Base-by-base conservation (phyloP, 2,329 filamentous ascomycete species). In the Aspergillus floridensis region DNA sequence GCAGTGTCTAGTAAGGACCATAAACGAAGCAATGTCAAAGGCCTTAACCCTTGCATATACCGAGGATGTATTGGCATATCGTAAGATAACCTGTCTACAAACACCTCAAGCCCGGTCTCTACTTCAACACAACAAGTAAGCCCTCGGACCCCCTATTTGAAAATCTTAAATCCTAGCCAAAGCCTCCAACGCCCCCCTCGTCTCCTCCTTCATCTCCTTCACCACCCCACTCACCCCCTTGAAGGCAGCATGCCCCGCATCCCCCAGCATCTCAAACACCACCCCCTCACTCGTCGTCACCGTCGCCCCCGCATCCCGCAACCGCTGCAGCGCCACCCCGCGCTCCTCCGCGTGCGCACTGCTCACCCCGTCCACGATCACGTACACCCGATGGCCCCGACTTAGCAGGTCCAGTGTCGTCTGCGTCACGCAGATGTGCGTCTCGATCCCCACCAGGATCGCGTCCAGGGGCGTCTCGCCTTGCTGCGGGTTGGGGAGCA, bases 381-480 rank as follows among this genome's bases (percentile, higher is more conserved):
- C 80, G 74, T 96, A 96, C 6, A 97, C 93, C 56, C 81, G 81
- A 75, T 96, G 91, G 0, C 92, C 92, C 1, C 83, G 82, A 22
- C 81, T 80, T 48, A 95, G 79, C 52, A 96, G 79, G 78, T 97
- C 93, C 47, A 97, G 82, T 16, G 91, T 86, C 47, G 93, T 97
- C 82, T 98, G 93, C 61, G 91, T 93, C 31, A 98, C 87, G 80
- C 93, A 98, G 73, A 98, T 95, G 77, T 98, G 93, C 46, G 86
- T 86, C 78, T 98, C 93, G 72, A 98, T 96, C 41, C 93, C 93
- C 16, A 96, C 88, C 63, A 98, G 86, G 57, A 91, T 88, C 56
- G 92, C 84, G 68, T 88, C 84, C 22, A 84, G 78, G 0, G 71
- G 72, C 0, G 75, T 11, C 67, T 49, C 68, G 35, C 63, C 77